Conservation (phyloP, 2,329 filamentous ascomycete species). For the Orbilia brochopaga region DNA sequence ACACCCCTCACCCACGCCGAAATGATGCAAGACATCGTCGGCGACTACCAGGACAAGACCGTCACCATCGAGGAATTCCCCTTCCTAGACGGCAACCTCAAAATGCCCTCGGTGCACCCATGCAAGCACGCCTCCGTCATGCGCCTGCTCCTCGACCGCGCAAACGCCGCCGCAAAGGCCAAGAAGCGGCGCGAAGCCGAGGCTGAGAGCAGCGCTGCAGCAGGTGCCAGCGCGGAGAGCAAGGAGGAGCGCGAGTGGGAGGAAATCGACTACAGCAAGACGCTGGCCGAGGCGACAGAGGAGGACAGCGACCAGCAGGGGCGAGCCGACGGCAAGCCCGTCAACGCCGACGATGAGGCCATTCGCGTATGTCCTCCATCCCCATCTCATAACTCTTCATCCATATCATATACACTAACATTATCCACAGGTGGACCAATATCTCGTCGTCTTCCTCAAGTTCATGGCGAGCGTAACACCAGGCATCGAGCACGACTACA, state of each 20-base stretch:
- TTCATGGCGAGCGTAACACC: constrained; percentile 90
- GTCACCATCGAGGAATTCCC: constrained; percentile 97
- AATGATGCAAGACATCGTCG: constrained; percentile 97
- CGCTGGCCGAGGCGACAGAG: constrained; percentile 41
- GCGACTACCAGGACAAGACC: constrained; percentile 97
- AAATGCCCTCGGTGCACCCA: constrained; percentile 95
- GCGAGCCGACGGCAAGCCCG: constrained; percentile 29
- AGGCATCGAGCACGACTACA: constrained; percentile 97
- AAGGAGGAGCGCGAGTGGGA: constrained; percentile 69
- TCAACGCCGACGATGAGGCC: constrained; percentile 44
- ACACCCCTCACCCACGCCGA: constrained; percentile 81
- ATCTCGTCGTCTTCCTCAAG: constrained; percentile 85
- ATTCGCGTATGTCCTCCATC: constrained; percentile 19
- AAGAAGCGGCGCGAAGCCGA: constrained; percentile 61
- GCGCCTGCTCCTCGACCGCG: constrained; percentile 94
- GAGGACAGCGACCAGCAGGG: constrained; percentile 46
- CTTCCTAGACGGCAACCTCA: constrained; percentile 87
- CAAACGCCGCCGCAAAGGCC: constrained; percentile 88
- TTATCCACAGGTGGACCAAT: constrained; percentile 74
- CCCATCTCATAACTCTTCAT: not conserved
- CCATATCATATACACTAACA: not conserved
- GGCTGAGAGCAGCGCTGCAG: constrained; percentile 33
- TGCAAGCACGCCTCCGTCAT: constrained; percentile 98
- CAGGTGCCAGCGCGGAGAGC: constrained; percentile 56
- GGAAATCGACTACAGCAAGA: constrained; percentile 60